Conservation (phyloP, 2,329 filamentous ascomycete genomes). For the Epichloe hybrida region DNA sequence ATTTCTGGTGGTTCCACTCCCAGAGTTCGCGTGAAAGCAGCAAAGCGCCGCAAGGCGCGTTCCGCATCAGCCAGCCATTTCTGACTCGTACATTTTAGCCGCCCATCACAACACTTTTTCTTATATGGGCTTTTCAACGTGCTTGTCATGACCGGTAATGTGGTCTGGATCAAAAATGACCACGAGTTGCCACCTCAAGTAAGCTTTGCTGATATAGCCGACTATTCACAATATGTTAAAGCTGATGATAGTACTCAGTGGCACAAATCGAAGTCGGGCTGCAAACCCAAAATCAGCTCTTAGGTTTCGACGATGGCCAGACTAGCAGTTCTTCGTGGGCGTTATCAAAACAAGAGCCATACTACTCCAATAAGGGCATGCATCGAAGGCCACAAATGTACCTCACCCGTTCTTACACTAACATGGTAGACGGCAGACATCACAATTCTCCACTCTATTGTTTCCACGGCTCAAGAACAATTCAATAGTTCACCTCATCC, state of each 20-base stretch:
- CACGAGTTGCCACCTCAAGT: slow-evolving; percentile 1
- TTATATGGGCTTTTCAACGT: neutral
- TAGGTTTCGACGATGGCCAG: slow-evolving; percentile 3
- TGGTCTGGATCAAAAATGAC: neutral
- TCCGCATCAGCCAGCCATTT: neutral
- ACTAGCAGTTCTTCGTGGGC: neutral
- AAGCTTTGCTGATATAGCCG: neutral
- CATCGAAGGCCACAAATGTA: neutral
- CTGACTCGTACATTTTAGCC: too few relatives aligned
- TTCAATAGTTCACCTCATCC: slow-evolving; percentile 42
- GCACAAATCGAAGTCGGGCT: slow-evolving; percentile 11
- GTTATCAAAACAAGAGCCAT: slow-evolving; percentile 17
- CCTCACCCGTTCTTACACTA: neutral
- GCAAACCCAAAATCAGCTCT: neutral
- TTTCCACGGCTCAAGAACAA: slow-evolving; percentile 55
- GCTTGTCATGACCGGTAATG: neutral
- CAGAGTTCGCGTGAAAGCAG: neutral
- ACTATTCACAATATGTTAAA: neutral
- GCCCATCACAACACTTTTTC: neutral
- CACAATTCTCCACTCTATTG: slow-evolving; percentile 62
- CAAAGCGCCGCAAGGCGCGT: neutral
- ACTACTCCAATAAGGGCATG: slow-evolving; percentile 49
- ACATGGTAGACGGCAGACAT: slow-evolving; percentile 47
- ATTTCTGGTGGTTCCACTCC: neutral
- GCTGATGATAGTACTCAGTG: slow-evolving; percentile 7